phyloP scores from a whole-genome alignment of 371 early-diverging fungal genomes.

The Aphelidium insulamus region DNA sequence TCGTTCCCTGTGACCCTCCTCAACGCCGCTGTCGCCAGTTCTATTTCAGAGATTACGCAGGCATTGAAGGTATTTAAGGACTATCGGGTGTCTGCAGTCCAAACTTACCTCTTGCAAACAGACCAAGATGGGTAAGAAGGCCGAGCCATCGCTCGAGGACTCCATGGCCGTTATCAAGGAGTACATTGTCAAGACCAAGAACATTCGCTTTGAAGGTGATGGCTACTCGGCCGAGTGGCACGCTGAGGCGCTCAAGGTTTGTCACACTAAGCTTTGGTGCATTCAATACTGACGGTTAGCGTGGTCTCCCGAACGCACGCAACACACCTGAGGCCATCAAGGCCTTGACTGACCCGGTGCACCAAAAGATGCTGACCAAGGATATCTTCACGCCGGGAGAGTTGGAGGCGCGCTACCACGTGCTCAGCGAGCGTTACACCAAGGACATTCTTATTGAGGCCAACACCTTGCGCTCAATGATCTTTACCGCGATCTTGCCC shows the following conservation, averaged over 20 bases:
- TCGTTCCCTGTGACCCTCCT: conserved; percentile 82
- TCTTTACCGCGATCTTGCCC: conserved; percentile 65
- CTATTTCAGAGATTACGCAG: conserved; percentile 44
- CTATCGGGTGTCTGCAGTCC: no score
- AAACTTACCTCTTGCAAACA: no score
- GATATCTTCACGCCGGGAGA: conserved; percentile 73
- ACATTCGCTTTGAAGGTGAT: conserved; percentile 90
- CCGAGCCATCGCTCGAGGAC: conserved; percentile 56
- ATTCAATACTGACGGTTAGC: conserved; percentile 33
- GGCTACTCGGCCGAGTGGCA: conserved; percentile 70
- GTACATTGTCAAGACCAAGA: conserved; percentile 57
- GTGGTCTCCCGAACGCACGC: conserved; percentile 82
- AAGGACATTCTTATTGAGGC: conserved; percentile 90
- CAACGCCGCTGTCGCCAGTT: conserved; percentile 76
- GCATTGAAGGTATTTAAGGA: conserved; percentile 35
- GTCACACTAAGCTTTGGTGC: no score
- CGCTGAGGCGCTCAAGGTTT: conserved; percentile 43
- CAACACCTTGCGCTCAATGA: conserved; percentile 63
- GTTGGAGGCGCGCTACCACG: conserved; percentile 76
- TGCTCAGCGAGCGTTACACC: conserved; percentile 79
- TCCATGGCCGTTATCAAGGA: conserved; percentile 62
- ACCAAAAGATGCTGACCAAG: conserved; percentile 49
- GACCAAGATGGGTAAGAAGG: conserved; percentile 51
- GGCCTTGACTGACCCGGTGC: conserved; percentile 37
- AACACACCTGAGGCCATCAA: conserved; percentile 68